phyloP scores from a whole-genome alignment of 306 rosid species.

The Cicer judaicum region DNA sequence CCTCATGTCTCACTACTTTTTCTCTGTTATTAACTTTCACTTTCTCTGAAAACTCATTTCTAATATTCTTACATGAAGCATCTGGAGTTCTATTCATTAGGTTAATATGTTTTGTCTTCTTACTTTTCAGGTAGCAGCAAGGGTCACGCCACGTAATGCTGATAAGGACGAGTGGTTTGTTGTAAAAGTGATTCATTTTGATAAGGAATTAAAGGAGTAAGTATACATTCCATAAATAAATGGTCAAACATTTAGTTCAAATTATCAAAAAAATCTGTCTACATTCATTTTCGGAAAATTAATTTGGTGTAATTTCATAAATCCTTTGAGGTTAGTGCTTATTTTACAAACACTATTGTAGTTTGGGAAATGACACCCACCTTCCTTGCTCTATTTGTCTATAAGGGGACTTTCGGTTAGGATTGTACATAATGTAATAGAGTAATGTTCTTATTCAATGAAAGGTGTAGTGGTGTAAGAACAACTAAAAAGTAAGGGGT shows the following conservation, averaged over 20 bases:
- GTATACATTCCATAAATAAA: conserved; percentile 44
- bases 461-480: not conserved
- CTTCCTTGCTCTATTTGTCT: conserved; percentile 1
- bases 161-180: conserved; percentile 97
- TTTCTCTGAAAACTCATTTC: not conserved
- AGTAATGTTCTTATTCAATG: conserved; percentile 9
- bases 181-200: conserved; percentile 94
- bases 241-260: conserved; percentile 14
- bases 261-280: not conserved
- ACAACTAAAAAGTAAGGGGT: not conserved
- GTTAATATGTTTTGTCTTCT: conserved; percentile 42
- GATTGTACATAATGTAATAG: conserved; percentile 7
- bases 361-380: conserved; percentile 9
- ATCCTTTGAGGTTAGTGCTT: not conserved
- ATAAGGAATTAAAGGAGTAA: conserved; percentile 92
- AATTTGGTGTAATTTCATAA: not conserved
- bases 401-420: not conserved
- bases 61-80: not conserved
- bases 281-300: not conserved
- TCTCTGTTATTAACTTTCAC: not conserved
- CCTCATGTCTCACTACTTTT: no score
- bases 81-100: conserved; percentile 37
- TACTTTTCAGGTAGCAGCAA: conserved; percentile 86
- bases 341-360: not conserved
- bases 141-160: conserved; percentile 83